Conservation (phyloP, 2,329 filamentous ascomycete genomes). For the Simplicillium aogashimaense region DNA sequence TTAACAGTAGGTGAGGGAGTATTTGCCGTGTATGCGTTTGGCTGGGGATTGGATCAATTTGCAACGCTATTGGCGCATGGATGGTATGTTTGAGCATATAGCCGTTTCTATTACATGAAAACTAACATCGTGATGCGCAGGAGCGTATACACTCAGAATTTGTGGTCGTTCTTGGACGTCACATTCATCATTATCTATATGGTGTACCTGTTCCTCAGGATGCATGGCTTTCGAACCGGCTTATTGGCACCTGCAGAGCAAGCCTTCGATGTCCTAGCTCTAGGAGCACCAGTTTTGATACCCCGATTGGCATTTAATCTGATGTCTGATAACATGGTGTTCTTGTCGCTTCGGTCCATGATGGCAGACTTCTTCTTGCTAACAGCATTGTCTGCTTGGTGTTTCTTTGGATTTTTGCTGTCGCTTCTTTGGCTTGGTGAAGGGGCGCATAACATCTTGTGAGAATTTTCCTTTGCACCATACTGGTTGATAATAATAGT, state of each 20-base stretch:
- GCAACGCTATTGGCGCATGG: constrained; percentile 68
- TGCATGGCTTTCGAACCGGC: constrained; percentile 49
- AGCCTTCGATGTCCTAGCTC: constrained; percentile 68
- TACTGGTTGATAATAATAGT: constrained; percentile 3
- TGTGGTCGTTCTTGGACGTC: constrained; percentile 82
- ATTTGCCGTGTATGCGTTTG: constrained; percentile 65
- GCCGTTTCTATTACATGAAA: not conserved
- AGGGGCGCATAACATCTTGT: constrained; percentile 48
- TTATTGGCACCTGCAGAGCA: constrained; percentile 45
- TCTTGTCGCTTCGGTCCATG: constrained; percentile 73
- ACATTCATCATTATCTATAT: constrained; percentile 65
- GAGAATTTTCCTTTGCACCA: constrained; percentile 12
- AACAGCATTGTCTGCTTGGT: constrained; percentile 68
- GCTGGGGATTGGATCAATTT: constrained; percentile 72
- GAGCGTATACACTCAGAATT: constrained; percentile 77
- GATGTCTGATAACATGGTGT: constrained; percentile 75
- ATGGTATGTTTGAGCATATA: constrained; percentile 30
- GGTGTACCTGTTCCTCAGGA: constrained; percentile 56
- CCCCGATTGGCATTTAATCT: constrained; percentile 75
- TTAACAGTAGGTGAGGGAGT: constrained; percentile 50
- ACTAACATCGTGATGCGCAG: constrained; percentile 22
- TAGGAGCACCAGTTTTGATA: constrained; percentile 68
- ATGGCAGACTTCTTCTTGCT: constrained; percentile 77
- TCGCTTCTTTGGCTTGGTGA: constrained; percentile 71
- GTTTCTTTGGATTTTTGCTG: constrained; percentile 72